Base-by-base conservation (phyloP, 345 rosid genomes). In the Physaria fendleri region DNA sequence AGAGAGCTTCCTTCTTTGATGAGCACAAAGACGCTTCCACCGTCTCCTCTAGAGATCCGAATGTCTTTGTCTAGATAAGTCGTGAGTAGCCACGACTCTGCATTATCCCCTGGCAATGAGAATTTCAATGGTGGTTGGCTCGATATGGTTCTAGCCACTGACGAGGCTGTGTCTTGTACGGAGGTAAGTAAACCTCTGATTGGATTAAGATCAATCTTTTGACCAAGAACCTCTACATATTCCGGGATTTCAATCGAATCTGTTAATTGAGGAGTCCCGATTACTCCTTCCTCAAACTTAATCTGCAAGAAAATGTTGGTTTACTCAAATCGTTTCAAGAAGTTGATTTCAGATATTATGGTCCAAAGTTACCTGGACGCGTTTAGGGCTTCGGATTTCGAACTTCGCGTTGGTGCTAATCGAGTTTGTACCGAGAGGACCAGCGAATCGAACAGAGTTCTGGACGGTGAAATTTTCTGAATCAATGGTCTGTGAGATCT, bases 201-300 rank as follows among this genome's bases (percentile, higher is more conserved):
- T 9, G 93, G 90, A n/a, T 78, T 23, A 14, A 87, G 82, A 54
- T 87, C 97, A 1, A 87, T 71, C 54, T 74, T 83, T 40, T 90
- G 97, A 28, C 97, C 97, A 11, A 90, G 64, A 56, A 90, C 74
- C 23, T 87, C 88, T 2, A 85, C 83, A n/a, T 73, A 79, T 44
- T 90, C 95, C 0, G 93, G 97, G 13, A 90, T 60, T 7, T 79
- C 95, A 22, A 90, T 76, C 4, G 93, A 87, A 65, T 90, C 97
- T 0, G 95, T 90, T 61, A 87, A 68, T 76, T 78, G 87, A 45
- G 97, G 97, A 23, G 97, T 90, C 37, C 95, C 97, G 17, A 90
- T 90, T 6, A 90, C 40, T 17, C 95, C 93, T 75, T 90, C 79
- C 67, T 85, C 85, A 5, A 90, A 90, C 76, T 81, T 90, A 69